Evolutionary conservation across 352 stramenopile genomes (phyloP).

Genomic region (Phytophthora hibernalis): DNA sequence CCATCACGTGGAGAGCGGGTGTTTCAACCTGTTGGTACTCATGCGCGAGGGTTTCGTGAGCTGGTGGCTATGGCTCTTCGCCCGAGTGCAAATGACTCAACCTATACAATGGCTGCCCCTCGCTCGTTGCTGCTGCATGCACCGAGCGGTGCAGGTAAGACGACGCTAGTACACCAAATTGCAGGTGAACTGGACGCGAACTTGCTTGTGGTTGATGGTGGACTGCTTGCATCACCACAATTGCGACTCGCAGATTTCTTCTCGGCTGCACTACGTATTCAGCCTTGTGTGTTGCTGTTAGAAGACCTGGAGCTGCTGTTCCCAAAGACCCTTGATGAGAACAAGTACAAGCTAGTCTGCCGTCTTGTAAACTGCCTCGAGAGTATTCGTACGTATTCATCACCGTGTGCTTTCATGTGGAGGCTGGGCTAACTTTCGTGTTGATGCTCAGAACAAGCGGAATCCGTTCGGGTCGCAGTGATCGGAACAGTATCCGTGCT

Average conservation of each 20-base stretch:
- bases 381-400: conserved; percentile 52
- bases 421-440: background rate
- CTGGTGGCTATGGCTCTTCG: conserved; percentile 50
- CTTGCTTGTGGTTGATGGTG: conserved; percentile 70
- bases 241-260: conserved; percentile 71
- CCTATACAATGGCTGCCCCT: conserved; percentile 19
- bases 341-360: conserved; percentile 76
- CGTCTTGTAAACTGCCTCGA: conserved; percentile 66
- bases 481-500: conserved; percentile 74
- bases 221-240: conserved; percentile 60
- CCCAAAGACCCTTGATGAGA: conserved; percentile 68
- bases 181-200: conserved; percentile 57
- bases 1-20: background rate
- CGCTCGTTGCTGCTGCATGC: conserved; percentile 70
- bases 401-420: background rate
- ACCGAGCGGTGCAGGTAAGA: conserved; percentile 77
- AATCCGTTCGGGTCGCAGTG: conserved; percentile 48
- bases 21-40: conserved; percentile 45
- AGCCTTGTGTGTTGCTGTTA: conserved; percentile 72
- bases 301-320: conserved; percentile 85
- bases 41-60: conserved; percentile 49
- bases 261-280: conserved; percentile 69
- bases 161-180: conserved; percentile 64
- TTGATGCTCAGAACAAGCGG: conserved; percentile 35
- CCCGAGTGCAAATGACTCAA: background rate